Evolutionary conservation across 805 yeast species (phyloP).

Genomic region (Candida anglica): DNA sequence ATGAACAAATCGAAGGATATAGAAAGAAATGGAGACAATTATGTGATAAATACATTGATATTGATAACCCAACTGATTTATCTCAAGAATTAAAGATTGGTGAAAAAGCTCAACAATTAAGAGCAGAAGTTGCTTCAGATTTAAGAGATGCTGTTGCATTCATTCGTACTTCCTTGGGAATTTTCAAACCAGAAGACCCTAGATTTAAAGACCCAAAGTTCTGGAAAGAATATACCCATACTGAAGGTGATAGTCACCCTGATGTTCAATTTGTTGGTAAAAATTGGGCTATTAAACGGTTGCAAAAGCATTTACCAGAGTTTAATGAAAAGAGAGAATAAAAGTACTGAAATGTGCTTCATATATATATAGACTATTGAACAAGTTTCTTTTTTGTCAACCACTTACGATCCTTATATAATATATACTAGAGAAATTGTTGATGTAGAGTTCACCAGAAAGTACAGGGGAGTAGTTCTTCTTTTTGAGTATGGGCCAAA

Average conservation of each 20-base stretch:
- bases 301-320: slow-evolving; percentile 49
- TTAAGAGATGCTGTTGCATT: slow-evolving; percentile 61
- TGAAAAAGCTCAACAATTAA: slow-evolving; percentile 55
- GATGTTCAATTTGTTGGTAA: slow-evolving; percentile 70
- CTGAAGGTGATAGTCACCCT: slow-evolving; percentile 67
- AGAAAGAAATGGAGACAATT: slow-evolving; percentile 68
- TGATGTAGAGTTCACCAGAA: no score
- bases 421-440: no score
- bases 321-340: slow-evolving; percentile 9
- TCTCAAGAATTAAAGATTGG: slow-evolving; percentile 62
- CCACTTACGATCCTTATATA: no score
- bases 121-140: slow-evolving; percentile 67
- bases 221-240: slow-evolving; percentile 66
- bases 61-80: slow-evolving; percentile 51
- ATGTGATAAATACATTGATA: slow-evolving; percentile 52
- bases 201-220: slow-evolving; percentile 64
- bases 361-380: not conserved
- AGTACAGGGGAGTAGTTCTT: no score
- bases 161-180: slow-evolving; percentile 33
- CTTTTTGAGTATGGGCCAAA: no score
- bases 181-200: slow-evolving; percentile 60
- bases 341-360: not conserved
- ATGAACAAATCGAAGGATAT: slow-evolving; percentile 51
- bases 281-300: slow-evolving; percentile 77
- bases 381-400: not conserved